These are phyloP conservation scores for Tricholoma hemisulphureum DNA, from an alignment of 768 basidiomycete species.

Conservation along the genomic window DNA sequence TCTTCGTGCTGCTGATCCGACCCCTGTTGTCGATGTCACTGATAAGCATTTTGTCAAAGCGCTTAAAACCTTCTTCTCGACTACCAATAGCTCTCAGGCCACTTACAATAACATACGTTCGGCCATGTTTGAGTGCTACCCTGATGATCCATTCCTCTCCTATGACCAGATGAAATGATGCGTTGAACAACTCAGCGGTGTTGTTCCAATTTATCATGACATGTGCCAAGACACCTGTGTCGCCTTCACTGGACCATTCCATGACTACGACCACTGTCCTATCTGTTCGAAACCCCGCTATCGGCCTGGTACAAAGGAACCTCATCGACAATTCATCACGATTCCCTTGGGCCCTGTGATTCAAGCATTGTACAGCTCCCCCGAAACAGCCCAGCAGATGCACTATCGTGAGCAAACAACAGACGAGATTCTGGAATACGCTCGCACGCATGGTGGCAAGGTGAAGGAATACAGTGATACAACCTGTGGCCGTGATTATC, in stretches of 20 bases:
- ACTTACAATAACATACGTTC: conserved; percentile 17
- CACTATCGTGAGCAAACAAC: background rate
- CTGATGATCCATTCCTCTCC: conserved; percentile 27
- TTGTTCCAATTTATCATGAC: conserved; percentile 33
- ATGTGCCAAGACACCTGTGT: conserved; percentile 42
- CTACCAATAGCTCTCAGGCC: conserved; percentile 13
- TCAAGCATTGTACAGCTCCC: background rate
- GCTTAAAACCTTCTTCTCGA: conserved; percentile 13
- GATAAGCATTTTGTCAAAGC: conserved; percentile 19
- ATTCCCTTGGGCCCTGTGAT: conserved; percentile 3
- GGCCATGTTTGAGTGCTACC: conserved; percentile 18
- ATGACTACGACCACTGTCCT: background rate
- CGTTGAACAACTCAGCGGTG: conserved; percentile 30
- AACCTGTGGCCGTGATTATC: background rate
- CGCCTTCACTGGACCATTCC: conserved; percentile 16
- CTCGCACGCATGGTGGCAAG: no score
- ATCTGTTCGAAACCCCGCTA: conserved; percentile 1
- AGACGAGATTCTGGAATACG: background rate
- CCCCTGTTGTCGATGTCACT: conserved; percentile 10
- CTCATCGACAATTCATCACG: background rate
- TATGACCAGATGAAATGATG: conserved; percentile 25
- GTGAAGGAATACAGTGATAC: background rate
- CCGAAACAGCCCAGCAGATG: background rate
- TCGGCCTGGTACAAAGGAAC: background rate
- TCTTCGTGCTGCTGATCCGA: conserved; percentile 22